These are phyloP conservation scores for Candida tammaniensis DNA, from an alignment of 805 yeast genomes.

Conservation along the genomic window DNA sequence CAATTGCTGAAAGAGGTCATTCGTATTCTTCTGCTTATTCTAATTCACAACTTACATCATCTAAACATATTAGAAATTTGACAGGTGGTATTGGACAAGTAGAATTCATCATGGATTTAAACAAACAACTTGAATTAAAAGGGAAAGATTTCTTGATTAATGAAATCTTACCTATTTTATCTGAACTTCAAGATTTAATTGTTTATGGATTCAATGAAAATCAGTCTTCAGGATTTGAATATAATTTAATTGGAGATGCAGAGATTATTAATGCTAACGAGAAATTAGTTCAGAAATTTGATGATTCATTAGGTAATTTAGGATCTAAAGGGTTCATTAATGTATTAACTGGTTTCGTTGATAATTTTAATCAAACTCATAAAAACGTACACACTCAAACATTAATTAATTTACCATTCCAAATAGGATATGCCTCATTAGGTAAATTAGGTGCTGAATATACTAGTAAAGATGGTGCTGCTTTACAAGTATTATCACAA, in stretches of 20 bases:
- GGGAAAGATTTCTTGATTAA: slow-evolving; percentile 34
- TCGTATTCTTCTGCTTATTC: slow-evolving; percentile 72
- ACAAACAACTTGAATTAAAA: slow-evolving; percentile 41
- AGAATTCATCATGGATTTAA: slow-evolving; percentile 61
- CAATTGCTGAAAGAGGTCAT: slow-evolving; percentile 86
- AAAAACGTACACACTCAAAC: slow-evolving; percentile 30
- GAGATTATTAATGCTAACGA: slow-evolving; percentile 36
- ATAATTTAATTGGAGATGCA: slow-evolving; percentile 60
- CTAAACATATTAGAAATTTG: slow-evolving; percentile 59
- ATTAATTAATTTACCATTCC: slow-evolving; percentile 75
- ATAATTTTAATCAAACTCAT: slow-evolving; percentile 14
- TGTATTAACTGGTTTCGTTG: slow-evolving; percentile 16
- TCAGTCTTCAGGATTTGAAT: slow-evolving; percentile 32
- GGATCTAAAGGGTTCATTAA: slow-evolving; percentile 3
- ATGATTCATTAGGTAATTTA: slow-evolving; percentile 12
- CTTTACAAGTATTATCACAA: slow-evolving; percentile 78
- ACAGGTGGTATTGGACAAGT: slow-evolving; percentile 78
- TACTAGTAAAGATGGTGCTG: slow-evolving; percentile 72
- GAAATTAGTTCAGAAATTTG: slow-evolving; percentile 31
- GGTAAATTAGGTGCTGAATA: slow-evolving; percentile 68
- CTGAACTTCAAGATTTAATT: slow-evolving; percentile 46
- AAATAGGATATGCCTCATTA: slow-evolving; percentile 77
- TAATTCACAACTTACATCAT: slow-evolving; percentile 57
- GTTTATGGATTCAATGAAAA: slow-evolving; percentile 26
- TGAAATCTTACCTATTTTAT: slow-evolving; percentile 64